phyloP scores from a whole-genome alignment of 768 basidiomycete genomes.

The Lepiota brunneoincarnata region DNA sequence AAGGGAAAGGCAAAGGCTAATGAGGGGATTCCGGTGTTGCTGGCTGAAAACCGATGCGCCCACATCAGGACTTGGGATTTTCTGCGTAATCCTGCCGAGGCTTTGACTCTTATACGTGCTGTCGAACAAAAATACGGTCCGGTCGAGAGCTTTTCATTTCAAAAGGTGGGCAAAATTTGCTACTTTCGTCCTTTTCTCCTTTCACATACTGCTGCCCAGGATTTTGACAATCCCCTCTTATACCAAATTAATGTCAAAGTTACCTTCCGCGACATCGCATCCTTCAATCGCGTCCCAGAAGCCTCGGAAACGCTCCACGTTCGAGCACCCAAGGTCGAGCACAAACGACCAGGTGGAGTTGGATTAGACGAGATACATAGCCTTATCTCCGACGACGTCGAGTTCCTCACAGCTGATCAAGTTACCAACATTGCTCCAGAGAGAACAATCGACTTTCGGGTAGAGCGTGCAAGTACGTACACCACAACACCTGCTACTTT shows the following conservation, averaged over 20 bases:
- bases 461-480: conserved; percentile 16
- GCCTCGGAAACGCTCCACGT: conserved; percentile 24
- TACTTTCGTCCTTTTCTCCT: not conserved
- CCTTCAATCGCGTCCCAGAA: conserved; percentile 33
- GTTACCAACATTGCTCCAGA: conserved; percentile 6
- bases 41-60: conserved; percentile 19
- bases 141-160: conserved; percentile 39
- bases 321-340: conserved; percentile 19
- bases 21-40: not conserved
- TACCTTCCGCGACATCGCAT: conserved; percentile 43
- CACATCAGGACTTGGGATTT: conserved; percentile 38
- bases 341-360: conserved; percentile 27
- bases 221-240: conserved; percentile 39
- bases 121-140: conserved; percentile 55
- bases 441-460: conserved; percentile 13
- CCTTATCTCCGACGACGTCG: conserved; percentile 15
- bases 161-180: conserved; percentile 32
- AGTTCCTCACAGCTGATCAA: conserved; percentile 9
- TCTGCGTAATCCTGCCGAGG: conserved; percentile 46
- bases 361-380: conserved; percentile 34
- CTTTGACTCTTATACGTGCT: conserved; percentile 47
- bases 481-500: not conserved
- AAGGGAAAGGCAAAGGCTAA: not conserved
- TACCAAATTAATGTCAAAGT: conserved; percentile 44
- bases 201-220: conserved; percentile 29